Evolutionary conservation across 306 rosid genomes (phyloP), one percentile per base, ranked within the genome.

Genomic region (Quercus ilex): DNA sequence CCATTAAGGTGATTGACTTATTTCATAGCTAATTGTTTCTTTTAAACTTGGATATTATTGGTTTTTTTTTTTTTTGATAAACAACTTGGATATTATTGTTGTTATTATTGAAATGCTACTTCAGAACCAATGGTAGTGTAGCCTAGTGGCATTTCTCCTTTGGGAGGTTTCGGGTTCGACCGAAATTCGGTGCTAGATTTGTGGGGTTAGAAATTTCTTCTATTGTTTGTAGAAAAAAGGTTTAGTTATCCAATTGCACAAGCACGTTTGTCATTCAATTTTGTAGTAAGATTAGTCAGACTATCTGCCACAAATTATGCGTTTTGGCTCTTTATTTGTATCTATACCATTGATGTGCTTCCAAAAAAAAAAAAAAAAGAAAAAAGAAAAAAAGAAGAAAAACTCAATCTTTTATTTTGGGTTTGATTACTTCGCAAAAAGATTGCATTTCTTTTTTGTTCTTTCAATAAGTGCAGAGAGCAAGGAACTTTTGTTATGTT

Each of bases 1-100:
- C 91, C 74, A 96, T 96, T 56, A 96, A 96, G 99, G 99, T 95
- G 83, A 86, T 74, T 71, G 4, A 63, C 52, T 71, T 13, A 26
- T 46, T 72, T 26, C 53, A 21, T 38, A 30, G 53, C 20, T 17
- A 73, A 30, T 64, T 63, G 8, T 73, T 46, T 46, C 20, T 12
- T 30, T 7, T 64, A 14, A 64, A 43, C 13, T 12, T 71, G 35
- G 58, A 6, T 14, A 23, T 51, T 52, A 49, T 51, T 23, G 9
- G 7, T 38, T 5, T 33, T 5, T 1, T 33, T 33, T 1, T 5
- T 33, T 35, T 35, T 35, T 5, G 8, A 35, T 5, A 35, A 35
- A 35, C 8, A 64, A 70, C 23, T 12, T 71, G 35, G 58, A 14
- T 23, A 23, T 51, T 18, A 49, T 51, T 23, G 18, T 38, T 38